Percentiles rank a stretch among this genome's conserved stretches.
Conservation (phyloP, 1,284 basidiomycete species). For the Sporisorium exsertum region DNA sequence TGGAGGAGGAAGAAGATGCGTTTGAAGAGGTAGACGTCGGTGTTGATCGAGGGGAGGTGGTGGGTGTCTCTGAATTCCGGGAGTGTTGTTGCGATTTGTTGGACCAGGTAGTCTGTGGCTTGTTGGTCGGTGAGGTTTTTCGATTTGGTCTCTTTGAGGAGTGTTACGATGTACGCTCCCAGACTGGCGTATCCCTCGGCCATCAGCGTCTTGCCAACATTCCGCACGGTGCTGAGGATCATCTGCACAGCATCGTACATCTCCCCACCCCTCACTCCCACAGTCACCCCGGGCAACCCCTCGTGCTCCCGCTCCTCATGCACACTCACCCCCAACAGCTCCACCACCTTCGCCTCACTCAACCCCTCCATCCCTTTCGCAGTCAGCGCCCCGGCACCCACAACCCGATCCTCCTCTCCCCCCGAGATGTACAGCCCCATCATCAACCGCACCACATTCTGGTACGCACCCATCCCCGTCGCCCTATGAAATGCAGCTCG, state of each 20-base stretch:
- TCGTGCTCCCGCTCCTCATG: conserved; percentile 78
- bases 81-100: conserved; percentile 21
- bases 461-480: conserved; percentile 57
- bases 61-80: conserved; percentile 60
- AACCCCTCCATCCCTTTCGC: conserved; percentile 43
- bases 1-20: conserved; percentile 86
- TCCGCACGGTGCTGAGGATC: conserved; percentile 76
- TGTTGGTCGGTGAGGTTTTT: conserved; percentile 50
- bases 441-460: conserved; percentile 58
- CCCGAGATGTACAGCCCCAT: conserved; percentile 57
- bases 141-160: conserved; percentile 75
- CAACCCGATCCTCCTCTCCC: conserved; percentile 16
- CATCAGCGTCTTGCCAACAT: conserved; percentile 79
- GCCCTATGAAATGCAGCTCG: conserved; percentile 54
- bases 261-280: conserved; percentile 79
- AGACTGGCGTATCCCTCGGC: conserved; percentile 77
- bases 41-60: conserved; percentile 8
- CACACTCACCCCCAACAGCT: conserved; percentile 52
- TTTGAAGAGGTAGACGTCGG: conserved; percentile 82
- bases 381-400: conserved; percentile 25
- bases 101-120: conserved; percentile 11
- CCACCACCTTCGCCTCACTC: conserved; percentile 41
- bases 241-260: conserved; percentile 79
- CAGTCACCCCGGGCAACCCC: conserved; percentile 77
- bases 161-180: conserved; percentile 79